Evolutionary conservation across 169 alveolate species (phyloP), one percentile per base, ranked within the genome.

Genomic region (Theileria annulata): DNA sequence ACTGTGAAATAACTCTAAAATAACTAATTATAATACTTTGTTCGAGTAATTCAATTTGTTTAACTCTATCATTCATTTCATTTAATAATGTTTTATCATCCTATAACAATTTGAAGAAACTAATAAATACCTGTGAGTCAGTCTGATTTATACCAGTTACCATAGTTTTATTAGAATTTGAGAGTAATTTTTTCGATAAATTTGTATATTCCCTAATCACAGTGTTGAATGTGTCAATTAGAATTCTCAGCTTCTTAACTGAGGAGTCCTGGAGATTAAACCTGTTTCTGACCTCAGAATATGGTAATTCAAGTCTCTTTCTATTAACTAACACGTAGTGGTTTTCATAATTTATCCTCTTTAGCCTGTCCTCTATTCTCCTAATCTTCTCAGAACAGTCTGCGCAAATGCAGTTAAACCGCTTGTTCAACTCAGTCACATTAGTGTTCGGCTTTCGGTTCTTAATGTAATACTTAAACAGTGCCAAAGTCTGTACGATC

Each of bases 241-340:
- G 81, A 27, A 77, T 82, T 58, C 71, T 74, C 27, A 82, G 76
- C 77, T 79, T 82, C 69, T 82, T 82, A 0, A 82, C 89, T 25
- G 89, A 76, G 17, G 89, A 75, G 60, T 82, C 89, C 21, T 82
- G 89, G 71, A 82, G 59, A 49, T 74, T 82, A 63, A 82, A 82
- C 58, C 89, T 25, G 9, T 68, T 76, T 64, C 79, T 82, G 58
- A 82, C 77, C 35, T 81, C 88, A 33, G 85, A 3, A 48, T 81
- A 76, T 25, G 79, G 59, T 59, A 64, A 66, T 27, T 30, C 54
- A 67, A 82, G 15, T 15, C 35, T 67, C 60, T 82, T 81, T 6
- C 86, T 54, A 62, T 82, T 80, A 9, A 76, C 74, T 75, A 82
- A 33, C 0, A 74, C 80, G 51, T 68, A 64, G 56, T 82, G 89